Conservation (phyloP, 768 basidiomycete species). For the Suillus hirtellus region DNA sequence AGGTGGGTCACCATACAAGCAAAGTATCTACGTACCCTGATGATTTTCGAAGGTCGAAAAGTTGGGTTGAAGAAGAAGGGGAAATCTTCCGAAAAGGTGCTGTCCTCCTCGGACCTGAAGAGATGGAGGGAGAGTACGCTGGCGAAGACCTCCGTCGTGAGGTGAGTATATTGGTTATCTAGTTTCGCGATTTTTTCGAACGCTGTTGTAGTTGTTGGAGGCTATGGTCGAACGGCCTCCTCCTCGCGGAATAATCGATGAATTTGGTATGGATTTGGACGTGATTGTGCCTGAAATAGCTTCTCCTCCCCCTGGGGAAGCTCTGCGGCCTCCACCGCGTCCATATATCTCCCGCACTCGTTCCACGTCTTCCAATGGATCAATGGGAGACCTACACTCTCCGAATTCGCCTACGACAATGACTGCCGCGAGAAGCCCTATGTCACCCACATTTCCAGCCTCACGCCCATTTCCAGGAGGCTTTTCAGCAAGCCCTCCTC, state of each 20-base stretch:
- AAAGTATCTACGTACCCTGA: not conserved
- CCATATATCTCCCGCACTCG: constrained; percentile 62
- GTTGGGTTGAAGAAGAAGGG: constrained; percentile 92
- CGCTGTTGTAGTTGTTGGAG: constrained; percentile 63
- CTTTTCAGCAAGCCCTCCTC: not conserved
- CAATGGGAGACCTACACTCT: constrained; percentile 5
- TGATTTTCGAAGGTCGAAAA: constrained; percentile 52
- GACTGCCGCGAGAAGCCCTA: constrained; percentile 4
- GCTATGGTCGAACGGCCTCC: constrained; percentile 87
- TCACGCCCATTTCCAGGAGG: not conserved
- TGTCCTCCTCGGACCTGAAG: constrained; percentile 75
- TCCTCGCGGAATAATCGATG: constrained; percentile 68
- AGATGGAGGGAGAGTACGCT: constrained; percentile 87
- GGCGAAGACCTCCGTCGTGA: constrained; percentile 87
- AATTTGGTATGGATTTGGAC: constrained; percentile 46
- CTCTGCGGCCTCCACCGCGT: constrained; percentile 42
- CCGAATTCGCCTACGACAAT: constrained; percentile 8
- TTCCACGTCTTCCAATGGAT: constrained; percentile 40
- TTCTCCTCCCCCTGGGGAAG: constrained; percentile 20
- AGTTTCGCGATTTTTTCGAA: not conserved
- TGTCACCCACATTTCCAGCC: not conserved
- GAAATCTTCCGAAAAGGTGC: constrained; percentile 94
- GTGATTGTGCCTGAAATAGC: constrained; percentile 11
- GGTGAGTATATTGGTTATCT: constrained; percentile 37
- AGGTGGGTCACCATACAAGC: not conserved